Conservation (phyloP, 1,284 basidiomycete species). For the Leccinum proliferum region DNA sequence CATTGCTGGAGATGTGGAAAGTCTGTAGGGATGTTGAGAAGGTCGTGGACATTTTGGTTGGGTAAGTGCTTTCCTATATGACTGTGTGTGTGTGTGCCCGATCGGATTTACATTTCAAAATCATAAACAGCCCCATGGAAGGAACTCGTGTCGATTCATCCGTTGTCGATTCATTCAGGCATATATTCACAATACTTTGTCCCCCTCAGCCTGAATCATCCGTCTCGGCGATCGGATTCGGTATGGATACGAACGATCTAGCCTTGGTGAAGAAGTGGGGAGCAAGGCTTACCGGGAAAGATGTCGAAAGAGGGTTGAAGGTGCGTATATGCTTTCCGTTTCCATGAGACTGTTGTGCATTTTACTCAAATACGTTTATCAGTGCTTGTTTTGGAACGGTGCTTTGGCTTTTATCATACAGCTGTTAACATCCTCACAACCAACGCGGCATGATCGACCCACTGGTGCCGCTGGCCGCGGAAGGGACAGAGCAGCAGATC, state of each 20-base stretch:
- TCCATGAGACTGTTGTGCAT: neutral
- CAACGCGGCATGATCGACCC: slow-evolving; percentile 14
- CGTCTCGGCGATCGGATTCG: neutral
- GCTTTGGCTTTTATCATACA: slow-evolving; percentile 20
- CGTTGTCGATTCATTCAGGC: slow-evolving; percentile 60
- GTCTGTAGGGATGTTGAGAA: slow-evolving; percentile 16
- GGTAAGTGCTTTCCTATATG: slow-evolving; percentile 44
- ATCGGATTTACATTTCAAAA: neutral
- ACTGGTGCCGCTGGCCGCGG: slow-evolving; percentile 23
- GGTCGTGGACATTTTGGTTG: slow-evolving; percentile 43
- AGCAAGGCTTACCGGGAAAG: slow-evolving; percentile 72
- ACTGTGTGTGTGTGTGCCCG: neutral
- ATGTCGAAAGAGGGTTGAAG: slow-evolving; percentile 67
- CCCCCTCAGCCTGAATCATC: slow-evolving; percentile 13
- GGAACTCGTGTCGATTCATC: slow-evolving; percentile 56
- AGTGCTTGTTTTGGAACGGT: neutral
- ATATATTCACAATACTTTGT: slow-evolving; percentile 59
- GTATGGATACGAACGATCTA: slow-evolving; percentile 44
- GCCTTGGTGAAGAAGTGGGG: slow-evolving; percentile 67
- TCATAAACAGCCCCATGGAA: slow-evolving; percentile 57
- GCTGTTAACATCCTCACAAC: slow-evolving; percentile 46
- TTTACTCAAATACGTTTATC: neutral
- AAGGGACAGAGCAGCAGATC: slow-evolving; percentile 22
- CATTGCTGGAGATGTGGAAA: slow-evolving; percentile 27
- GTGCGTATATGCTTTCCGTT: slow-evolving; percentile 35